These are phyloP conservation scores for Sclerotinia glacialis DNA, from an alignment of 2,329 filamentous ascomycete genomes.

Conservation along the genomic window DNA sequence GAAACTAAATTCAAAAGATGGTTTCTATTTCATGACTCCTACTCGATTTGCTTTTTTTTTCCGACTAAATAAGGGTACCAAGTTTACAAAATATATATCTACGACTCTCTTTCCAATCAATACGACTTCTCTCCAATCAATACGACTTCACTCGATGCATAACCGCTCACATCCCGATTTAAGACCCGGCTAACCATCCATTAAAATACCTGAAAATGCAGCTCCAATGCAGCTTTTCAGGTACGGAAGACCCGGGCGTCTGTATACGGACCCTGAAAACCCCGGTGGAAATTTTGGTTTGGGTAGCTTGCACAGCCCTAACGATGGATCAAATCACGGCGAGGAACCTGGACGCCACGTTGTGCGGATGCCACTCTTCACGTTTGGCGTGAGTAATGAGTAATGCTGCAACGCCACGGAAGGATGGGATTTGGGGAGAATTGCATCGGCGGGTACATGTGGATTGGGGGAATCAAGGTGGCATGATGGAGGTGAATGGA, in stretches of 20 bases:
- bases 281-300: neutral
- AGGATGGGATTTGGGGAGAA: neutral
- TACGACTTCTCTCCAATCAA: neutral
- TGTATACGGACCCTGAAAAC: neutral
- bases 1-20: neutral
- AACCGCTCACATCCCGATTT: neutral
- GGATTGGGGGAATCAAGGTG: neutral
- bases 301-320: conserved; percentile 19
- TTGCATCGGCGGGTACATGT: too few species aligned
- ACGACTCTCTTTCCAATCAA: neutral
- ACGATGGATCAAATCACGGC: conserved; percentile 19
- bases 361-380: neutral
- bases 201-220: neutral
- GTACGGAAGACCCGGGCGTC: conserved; percentile 1
- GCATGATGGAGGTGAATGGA: neutral
- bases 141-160: neutral
- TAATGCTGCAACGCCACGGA: neutral
- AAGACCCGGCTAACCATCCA: too few species aligned
- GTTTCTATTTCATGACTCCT: neutral
- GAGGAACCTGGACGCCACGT: conserved; percentile 16
- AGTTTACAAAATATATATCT: too few species aligned
- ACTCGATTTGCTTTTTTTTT: too few species aligned
- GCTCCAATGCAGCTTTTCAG: neutral
- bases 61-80: too few species aligned
- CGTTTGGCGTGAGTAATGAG: neutral